Evolutionary conservation across 768 basidiomycete genomes (phyloP), one percentile per base, ranked within the genome.

Genomic region (Termitomyces sp.): DNA sequence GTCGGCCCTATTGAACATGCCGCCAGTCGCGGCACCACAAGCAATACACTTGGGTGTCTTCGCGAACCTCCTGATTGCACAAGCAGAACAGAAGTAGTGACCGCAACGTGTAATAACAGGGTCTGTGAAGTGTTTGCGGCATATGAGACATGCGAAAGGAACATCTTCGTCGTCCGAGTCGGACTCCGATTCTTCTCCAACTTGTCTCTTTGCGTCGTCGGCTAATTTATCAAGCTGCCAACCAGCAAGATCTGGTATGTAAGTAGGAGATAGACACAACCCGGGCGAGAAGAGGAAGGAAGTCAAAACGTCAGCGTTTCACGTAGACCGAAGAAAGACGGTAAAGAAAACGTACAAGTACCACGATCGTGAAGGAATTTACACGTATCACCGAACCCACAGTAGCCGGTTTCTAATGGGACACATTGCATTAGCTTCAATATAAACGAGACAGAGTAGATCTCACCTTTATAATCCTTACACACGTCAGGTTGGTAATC

Each of bases 401-500:
- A 99, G 68, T 92, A 99, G 0, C 97, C 97, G 49, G 97, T 99
- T 76, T 98, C 96, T 96, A n/a, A 64, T 33, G 20, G 55, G 47
- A 58, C 16, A 64, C 47, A 57, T 50, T 47, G 36, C 49, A 57
- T 54, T 13, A 31, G 22, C 10, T 43, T 49, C 44, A 52, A 56
- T 43, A 41, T 20, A 32, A 3, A 36, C 16, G 25, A 47, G 6
- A 25, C 25, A 51, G 52, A 50, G 35, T 3, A 20, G 56, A 56
- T 79, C 86, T 53, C 58, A 92, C 94, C 94, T 85, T 97, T 98
- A 73, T 99, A 99, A 71, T 98, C 96, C 71, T 99, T 99, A 73
- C 96, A 99, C 16, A 99, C 96, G 65, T 98, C 96, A 3, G 96
- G 96, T 70, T 99, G 96, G 72, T 98, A 99, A 76, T 99, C 96